Conservation (phyloP, 495 filamentous ascomycete species). For the Bacidia gigantensis region DNA sequence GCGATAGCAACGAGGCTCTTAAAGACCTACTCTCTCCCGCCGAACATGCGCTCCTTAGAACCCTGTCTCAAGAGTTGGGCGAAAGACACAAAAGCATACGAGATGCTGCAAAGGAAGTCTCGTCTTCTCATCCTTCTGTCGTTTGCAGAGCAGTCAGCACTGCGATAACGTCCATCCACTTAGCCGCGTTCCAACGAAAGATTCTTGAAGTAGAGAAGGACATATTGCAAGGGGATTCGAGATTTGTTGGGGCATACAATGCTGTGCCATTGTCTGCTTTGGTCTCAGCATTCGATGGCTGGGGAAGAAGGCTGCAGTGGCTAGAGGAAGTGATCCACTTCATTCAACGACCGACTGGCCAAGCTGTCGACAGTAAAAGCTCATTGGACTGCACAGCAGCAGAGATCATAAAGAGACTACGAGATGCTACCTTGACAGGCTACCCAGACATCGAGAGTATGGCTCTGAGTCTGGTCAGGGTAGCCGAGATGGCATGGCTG, state of each 20-base stretch:
- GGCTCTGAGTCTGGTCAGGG: constrained; percentile 50
- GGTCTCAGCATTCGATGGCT: constrained; percentile 68
- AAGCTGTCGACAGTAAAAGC: constrained; percentile 15
- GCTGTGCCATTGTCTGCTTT: constrained; percentile 83
- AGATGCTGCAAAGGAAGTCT: constrained; percentile 46
- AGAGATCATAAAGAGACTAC: constrained; percentile 59
- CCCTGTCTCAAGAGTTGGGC: constrained; percentile 54
- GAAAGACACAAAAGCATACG: constrained; percentile 59
- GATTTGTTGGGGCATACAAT: constrained; percentile 72
- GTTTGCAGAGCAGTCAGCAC: constrained; percentile 83
- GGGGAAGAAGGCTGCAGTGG: constrained; percentile 77
- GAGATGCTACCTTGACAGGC: constrained; percentile 67
- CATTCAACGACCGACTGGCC: constrained; percentile 33
- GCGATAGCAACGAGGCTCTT: constrained; percentile 26
- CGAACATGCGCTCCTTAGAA: constrained; percentile 66
- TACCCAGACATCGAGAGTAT: constrained; percentile 72
- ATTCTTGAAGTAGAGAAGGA: constrained; percentile 70
- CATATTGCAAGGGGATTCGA: constrained; percentile 57
- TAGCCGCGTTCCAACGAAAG: constrained; percentile 66
- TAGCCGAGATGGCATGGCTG: constrained; percentile 84
- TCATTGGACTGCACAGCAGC: constrained; percentile 40
- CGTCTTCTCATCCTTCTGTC: constrained; percentile 54
- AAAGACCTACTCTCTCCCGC: constrained; percentile 53
- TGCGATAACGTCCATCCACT: constrained; percentile 56
- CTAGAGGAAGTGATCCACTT: constrained; percentile 57